Base-by-base conservation (phyloP, 1,284 basidiomycete species). In the Calocybe gambosa region DNA sequence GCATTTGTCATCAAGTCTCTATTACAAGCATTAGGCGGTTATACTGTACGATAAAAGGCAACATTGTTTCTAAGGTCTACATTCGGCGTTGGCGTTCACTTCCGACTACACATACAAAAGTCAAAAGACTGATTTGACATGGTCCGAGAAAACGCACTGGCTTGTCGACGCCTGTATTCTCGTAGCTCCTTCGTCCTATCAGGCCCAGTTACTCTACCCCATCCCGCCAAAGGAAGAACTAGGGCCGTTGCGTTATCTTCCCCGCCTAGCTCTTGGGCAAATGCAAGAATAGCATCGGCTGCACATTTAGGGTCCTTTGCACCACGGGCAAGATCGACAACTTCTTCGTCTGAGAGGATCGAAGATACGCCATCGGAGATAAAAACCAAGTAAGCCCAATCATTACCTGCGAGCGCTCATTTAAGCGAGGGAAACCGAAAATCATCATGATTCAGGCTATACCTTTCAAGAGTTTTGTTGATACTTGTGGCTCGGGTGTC, bases 401-500 rank as follows among this genome's bases (percentile, higher is more conserved):
- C 78, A 5, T 69, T 62, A 28, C 85, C 90, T 90, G 53, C 3
- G 31, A 41, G 9, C 52, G 21, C 13, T 5, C 9, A 29, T 29
- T 9, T 29, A 23, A 33, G 39, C 18, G n/a, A 7, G 16, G 10
- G 7, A 23, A 3, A 23, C 21, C 21, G 10, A 43, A 23, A 41
- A 25, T 38, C 38, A 29, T 9, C 9, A 2, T 3, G 9, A 13
- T 3, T 29, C 3, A 10, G 4, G 13, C 83, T 2, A 34, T 34
- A 87, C 90, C 89, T 55, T 85, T 70, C 10, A 98, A 65, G 1
- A 97, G 70, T 57, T 83, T 84, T 23, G 84, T 81, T 43, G 80
- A 73, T n/a, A 98, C 82, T 61, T 97, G 91, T 2, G 96, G 95
- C 64, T 99, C 95, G 23, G 89, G 87, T 1, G 95, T 98, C 3